Evolutionary conservation across 2,329 filamentous ascomycete species (phyloP).

Genomic region (Fusarium globosum): DNA sequence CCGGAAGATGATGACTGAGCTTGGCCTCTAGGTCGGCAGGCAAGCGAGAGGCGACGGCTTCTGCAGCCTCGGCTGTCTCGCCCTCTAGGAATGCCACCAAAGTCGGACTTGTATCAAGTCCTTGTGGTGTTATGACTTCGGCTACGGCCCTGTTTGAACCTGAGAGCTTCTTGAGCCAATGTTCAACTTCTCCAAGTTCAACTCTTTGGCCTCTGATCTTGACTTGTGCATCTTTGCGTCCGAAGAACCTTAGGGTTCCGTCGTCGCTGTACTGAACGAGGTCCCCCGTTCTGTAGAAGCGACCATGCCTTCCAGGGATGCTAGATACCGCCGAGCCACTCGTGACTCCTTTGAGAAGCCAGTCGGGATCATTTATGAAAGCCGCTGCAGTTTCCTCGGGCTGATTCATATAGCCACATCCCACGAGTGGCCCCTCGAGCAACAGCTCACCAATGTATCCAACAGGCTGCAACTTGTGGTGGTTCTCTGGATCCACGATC

Average conservation of each 20-base stretch:
- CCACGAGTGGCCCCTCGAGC: conserved; percentile 5
- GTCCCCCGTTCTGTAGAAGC: not conserved
- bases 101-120: too few species aligned
- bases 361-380: not conserved
- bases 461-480: not conserved
- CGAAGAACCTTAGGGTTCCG: not conserved
- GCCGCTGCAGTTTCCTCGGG: not conserved
- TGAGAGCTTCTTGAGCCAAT: not conserved
- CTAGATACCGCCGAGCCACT: too few species aligned
- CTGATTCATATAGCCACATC: conserved; percentile 11
- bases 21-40: too few species aligned
- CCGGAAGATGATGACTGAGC: too few species aligned
- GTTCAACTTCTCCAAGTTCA: not conserved
- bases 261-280: not conserved
- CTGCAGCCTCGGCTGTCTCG: too few species aligned
- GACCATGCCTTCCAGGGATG: too few species aligned
- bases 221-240: not conserved
- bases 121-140: not conserved
- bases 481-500: conserved; percentile 5
- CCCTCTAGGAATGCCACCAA: too few species aligned
- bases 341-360: not conserved
- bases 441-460: conserved; percentile 6
- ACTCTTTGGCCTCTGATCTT: not conserved
- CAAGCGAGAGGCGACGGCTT: too few species aligned
- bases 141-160: not conserved